phyloP scores from a whole-genome alignment of 495 filamentous ascomycete genomes.

The Penicillium pancosmium region DNA sequence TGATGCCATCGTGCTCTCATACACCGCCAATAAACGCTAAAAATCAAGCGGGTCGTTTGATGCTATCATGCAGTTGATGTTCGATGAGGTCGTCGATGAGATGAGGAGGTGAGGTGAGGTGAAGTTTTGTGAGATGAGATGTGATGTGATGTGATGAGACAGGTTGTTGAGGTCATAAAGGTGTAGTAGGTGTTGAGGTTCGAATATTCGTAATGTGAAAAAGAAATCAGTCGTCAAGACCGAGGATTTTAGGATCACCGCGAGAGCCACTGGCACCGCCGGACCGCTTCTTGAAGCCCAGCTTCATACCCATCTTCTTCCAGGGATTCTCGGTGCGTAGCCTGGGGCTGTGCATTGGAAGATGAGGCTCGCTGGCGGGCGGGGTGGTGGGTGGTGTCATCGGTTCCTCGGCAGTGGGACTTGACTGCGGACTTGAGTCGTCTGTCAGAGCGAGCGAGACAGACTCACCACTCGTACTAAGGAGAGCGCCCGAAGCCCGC shows the following conservation, averaged over 20 bases:
- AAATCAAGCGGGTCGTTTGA: constrained; percentile 22
- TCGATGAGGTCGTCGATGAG: too few relatives aligned
- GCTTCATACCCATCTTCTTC: constrained; percentile 83
- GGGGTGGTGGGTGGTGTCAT: constrained; percentile 92
- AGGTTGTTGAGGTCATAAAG: constrained; percentile 5
- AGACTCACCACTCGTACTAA: constrained; percentile 44
- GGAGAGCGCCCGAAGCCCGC: constrained; percentile 39
- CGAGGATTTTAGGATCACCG: constrained; percentile 34
- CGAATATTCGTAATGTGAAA: background rate
- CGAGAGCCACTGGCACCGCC: constrained; percentile 37
- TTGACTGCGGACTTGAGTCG: constrained; percentile 50
- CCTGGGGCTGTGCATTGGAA: constrained; percentile 55
- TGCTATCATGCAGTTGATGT: constrained; percentile 17
- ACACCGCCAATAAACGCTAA: constrained; percentile 38
- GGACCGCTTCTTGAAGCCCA: constrained; percentile 68
- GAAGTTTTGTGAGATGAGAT: constrained; percentile 9
- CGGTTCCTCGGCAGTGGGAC: constrained; percentile 57
- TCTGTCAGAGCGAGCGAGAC: constrained; percentile 45
- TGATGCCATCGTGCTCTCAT: constrained; percentile 31
- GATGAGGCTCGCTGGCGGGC: constrained; percentile 62
- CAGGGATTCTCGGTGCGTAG: constrained; percentile 62
- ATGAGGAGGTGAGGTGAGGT: too few relatives aligned
- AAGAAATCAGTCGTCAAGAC: constrained; percentile 36
- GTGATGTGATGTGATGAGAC: constrained; percentile 15
- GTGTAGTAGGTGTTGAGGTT: background rate